These are phyloP conservation scores for Schwanniomyces pseudopolymorphus DNA, from an alignment of 805 yeast genomes.

Conservation along the genomic window DNA sequence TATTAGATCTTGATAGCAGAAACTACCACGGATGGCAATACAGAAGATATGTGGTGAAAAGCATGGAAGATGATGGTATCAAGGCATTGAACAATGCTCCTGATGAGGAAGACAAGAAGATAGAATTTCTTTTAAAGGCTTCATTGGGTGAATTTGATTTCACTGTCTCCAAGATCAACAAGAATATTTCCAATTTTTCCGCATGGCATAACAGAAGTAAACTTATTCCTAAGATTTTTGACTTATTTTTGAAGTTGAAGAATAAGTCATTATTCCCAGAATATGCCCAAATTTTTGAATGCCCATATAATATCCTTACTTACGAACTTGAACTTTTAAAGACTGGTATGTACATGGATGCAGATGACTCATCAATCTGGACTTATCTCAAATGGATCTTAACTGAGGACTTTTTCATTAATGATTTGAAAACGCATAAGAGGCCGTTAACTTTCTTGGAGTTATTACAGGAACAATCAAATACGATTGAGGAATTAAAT, in stretches of 20 bases:
- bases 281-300: conserved; percentile 21
- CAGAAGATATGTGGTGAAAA: conserved; percentile 65
- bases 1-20: conserved; percentile 72
- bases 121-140: conserved; percentile 20
- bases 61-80: conserved; percentile 22
- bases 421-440: conserved; percentile 17
- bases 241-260: conserved; percentile 6
- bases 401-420: conserved; percentile 40
- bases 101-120: conserved; percentile 3
- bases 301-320: conserved; percentile 36
- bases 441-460: conserved; percentile 27
- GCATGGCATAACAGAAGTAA: conserved; percentile 93
- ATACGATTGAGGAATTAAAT: conserved; percentile 59
- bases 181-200: conserved; percentile 86
- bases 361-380: conserved; percentile 94
- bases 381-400: conserved; percentile 80
- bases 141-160: conserved; percentile 62
- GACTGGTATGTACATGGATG: conserved; percentile 88
- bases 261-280: conserved; percentile 12
- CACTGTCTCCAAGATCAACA: conserved; percentile 76
- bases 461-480: conserved; percentile 46
- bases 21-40: conserved; percentile 97
- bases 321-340: conserved; percentile 68
- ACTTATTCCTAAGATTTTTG: conserved; percentile 56
- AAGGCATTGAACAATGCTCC: not conserved